Evolutionary conservation across 2,329 filamentous ascomycete genomes (phyloP).

Genomic region (Ophiostoma perfectum): DNA sequence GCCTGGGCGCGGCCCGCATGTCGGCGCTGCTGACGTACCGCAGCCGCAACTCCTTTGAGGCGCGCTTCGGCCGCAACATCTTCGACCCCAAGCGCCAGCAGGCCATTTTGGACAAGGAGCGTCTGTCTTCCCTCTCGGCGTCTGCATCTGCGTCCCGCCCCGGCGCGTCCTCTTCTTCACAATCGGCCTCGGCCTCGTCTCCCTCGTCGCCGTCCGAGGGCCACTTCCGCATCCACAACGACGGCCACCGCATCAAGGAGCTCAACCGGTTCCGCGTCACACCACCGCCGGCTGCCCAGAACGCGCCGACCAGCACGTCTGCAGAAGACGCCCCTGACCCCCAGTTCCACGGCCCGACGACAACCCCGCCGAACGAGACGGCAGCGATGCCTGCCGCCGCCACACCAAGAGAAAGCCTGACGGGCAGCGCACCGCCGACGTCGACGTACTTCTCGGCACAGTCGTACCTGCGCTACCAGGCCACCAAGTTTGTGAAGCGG

Average conservation of each 20-base stretch:
- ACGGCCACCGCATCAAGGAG: conserved; percentile 64
- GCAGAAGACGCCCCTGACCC: conserved; percentile 20
- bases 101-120: conserved; percentile 66
- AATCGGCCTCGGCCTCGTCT: background rate
- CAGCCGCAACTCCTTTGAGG: conserved; percentile 94
- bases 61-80: conserved; percentile 87
- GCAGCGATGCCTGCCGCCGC: conserved; percentile 40
- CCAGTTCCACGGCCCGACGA: conserved; percentile 28
- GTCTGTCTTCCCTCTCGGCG: conserved; percentile 36
- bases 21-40: conserved; percentile 92
- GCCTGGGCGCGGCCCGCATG: conserved; percentile 92
- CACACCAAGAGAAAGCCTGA: conserved; percentile 38
- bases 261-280: conserved; percentile 44
- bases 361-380: background rate
- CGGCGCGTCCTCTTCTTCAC: background rate
- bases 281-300: background rate
- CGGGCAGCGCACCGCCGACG: conserved; percentile 51
- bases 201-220: conserved; percentile 53
- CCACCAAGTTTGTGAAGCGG: conserved; percentile 89
- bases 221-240: conserved; percentile 77
- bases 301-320: too few species aligned
- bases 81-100: conserved; percentile 79
- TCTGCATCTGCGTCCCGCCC: background rate
- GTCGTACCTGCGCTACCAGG: conserved; percentile 95
- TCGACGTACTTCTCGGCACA: conserved; percentile 95